These are phyloP conservation scores for Immersiella caudata DNA, from an alignment of 495 filamentous ascomycete genomes.

Conservation along the genomic window DNA sequence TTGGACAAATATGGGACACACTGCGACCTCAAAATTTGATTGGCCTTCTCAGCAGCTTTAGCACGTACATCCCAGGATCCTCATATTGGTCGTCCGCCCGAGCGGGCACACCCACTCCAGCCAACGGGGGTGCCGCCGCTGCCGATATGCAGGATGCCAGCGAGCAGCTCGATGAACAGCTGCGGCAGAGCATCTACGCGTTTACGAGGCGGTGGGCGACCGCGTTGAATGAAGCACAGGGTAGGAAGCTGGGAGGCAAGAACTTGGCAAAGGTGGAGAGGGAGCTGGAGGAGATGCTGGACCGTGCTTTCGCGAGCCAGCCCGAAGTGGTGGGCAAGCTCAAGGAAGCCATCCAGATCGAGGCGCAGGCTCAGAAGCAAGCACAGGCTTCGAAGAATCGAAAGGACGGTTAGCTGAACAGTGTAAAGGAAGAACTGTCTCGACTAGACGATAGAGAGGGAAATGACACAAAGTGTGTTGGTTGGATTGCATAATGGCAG, in stretches of 20 bases:
- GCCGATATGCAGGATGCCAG: conserved; percentile 61
- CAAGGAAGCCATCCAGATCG: conserved; percentile 53
- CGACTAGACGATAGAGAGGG: not conserved
- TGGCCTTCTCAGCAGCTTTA: conserved; percentile 46
- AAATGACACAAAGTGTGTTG: not conserved
- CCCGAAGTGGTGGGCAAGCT: conserved; percentile 53
- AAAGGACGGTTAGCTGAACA: not conserved
- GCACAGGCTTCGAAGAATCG: conserved; percentile 1
- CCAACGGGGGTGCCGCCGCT: conserved; percentile 13
- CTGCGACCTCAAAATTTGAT: conserved; percentile 57
- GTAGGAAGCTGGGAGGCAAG: conserved; percentile 40
- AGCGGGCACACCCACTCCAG: conserved; percentile 25
- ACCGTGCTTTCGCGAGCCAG: conserved; percentile 49
- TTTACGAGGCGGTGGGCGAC: conserved; percentile 68
- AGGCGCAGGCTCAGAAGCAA: conserved; percentile 42
- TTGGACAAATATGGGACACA: conserved; percentile 75
- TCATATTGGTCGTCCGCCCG: conserved; percentile 40
- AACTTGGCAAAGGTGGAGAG: conserved; percentile 46
- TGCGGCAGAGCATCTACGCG: conserved; percentile 77
- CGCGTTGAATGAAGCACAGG: conserved; percentile 41
- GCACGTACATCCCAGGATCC: conserved; percentile 38
- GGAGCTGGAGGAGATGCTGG: conserved; percentile 50
- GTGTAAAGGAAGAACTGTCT: conserved; percentile 14
- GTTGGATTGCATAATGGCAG: not conserved
- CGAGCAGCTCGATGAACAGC: conserved; percentile 76